Evolutionary conservation across 1,284 basidiomycete genomes (phyloP).

Genomic region (Ustilago sp.): DNA sequence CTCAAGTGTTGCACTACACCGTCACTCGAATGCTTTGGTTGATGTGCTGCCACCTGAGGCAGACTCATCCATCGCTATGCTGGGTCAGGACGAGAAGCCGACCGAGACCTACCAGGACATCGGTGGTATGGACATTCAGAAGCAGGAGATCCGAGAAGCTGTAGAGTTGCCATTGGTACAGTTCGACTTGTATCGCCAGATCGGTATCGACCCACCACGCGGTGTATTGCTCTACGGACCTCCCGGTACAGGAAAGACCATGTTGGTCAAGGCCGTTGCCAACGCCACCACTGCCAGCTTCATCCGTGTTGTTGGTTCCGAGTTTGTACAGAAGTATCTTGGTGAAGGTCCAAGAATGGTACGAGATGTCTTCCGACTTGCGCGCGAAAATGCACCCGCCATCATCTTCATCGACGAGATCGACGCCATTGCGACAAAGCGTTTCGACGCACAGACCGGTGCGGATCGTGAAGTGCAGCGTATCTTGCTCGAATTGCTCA

Average conservation of each 20-base stretch:
- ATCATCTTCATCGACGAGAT: conserved; percentile 99
- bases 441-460: conserved; percentile 99
- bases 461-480: conserved; percentile 99
- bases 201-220: conserved; percentile 97
- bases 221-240: conserved; percentile 91
- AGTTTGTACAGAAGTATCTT: conserved; percentile 99
- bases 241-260: conserved; percentile 97
- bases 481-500: conserved; percentile 96
- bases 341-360: conserved; percentile 99
- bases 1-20: conserved; percentile 94
- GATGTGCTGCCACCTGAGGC: conserved; percentile 99
- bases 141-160: conserved; percentile 98
- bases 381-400: conserved; percentile 94
- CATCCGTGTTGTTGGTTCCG: conserved; percentile 97
- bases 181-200: conserved; percentile 98
- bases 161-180: conserved; percentile 94
- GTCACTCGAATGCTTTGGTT: conserved; percentile 97
- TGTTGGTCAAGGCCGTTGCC: conserved; percentile 98
- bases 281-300: conserved; percentile 97
- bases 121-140: conserved; percentile 97
- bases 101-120: conserved; percentile 74
- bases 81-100: conserved; percentile 79
- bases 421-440: conserved; percentile 98
- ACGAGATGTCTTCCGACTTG: conserved; percentile 96
- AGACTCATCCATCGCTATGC: conserved; percentile 89